Percentiles rank a stretch among this genome's conserved stretches.
phyloP scores from a whole-genome alignment of 345 rosid species.

The Gossypium thurberi region DNA sequence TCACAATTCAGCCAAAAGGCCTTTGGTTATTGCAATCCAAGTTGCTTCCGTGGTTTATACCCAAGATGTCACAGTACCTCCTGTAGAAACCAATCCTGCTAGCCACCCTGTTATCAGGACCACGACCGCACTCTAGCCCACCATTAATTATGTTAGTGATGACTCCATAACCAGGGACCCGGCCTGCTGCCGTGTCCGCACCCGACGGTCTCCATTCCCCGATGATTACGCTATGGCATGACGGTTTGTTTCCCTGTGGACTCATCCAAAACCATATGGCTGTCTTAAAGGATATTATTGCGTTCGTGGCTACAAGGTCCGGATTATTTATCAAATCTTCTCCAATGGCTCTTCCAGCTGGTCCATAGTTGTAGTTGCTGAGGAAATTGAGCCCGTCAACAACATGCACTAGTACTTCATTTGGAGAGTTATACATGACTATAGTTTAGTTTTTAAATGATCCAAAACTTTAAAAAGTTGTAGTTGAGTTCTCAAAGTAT shows the following conservation, averaged over 20 bases:
- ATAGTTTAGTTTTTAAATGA: too few relatives aligned
- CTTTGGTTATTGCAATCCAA: constrained; percentile 19
- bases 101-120: constrained; percentile 15
- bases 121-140: constrained; percentile 27
- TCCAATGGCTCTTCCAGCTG: constrained; percentile 35
- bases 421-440: too few relatives aligned
- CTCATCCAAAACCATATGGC: constrained; percentile 44
- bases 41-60: constrained; percentile 21
- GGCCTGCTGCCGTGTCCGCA: constrained; percentile 21
- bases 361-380: constrained; percentile 57
- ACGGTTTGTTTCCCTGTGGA: constrained; percentile 34
- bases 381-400: not conserved
- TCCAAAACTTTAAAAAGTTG: too few relatives aligned
- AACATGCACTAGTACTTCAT: not conserved
- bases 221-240: constrained; percentile 28
- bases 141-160: constrained; percentile 37
- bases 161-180: constrained; percentile 31
- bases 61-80: constrained; percentile 25
- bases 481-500: too few relatives aligned
- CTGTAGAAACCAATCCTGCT: constrained; percentile 27
- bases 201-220: constrained; percentile 28
- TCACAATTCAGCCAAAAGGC: constrained; percentile 15
- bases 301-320: constrained; percentile 43
- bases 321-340: constrained; percentile 42
- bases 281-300: constrained; percentile 34